These are phyloP conservation scores for Triticum dicoccoides DNA, from an alignment of 176 grass and related monocot species.

Conservation along the genomic window DNA sequence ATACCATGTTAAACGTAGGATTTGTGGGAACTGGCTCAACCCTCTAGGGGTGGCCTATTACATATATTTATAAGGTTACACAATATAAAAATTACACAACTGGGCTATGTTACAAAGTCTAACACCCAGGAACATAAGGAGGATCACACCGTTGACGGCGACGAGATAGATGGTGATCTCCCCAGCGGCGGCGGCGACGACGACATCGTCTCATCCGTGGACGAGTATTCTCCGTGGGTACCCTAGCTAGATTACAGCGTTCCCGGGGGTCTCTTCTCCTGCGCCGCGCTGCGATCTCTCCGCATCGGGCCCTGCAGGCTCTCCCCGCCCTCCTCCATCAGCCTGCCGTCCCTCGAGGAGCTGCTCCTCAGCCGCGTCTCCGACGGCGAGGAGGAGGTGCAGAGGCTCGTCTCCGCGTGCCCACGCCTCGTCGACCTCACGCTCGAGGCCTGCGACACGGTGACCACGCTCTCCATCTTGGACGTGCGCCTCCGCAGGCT, in stretches of 20 bases:
- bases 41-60: too few species aligned
- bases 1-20: too few species aligned
- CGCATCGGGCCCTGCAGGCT: background rate
- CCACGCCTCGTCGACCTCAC: conserved; percentile 16
- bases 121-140: background rate
- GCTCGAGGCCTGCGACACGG: background rate
- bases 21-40: too few species aligned
- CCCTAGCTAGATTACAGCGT: background rate
- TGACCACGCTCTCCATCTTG: background rate
- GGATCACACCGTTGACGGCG: background rate
- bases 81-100: too few species aligned
- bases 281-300: background rate
- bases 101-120: too few species aligned
- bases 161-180: background rate
- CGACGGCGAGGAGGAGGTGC: background rate
- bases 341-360: background rate
- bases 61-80: too few species aligned
- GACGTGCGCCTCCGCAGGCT: background rate
- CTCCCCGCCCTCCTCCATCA: background rate
- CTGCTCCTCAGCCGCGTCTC: background rate
- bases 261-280: background rate
- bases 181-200: too few species aligned
- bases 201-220: too few species aligned
- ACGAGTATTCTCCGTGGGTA: background rate
- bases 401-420: conserved; percentile 7